phyloP scores from a whole-genome alignment of 441 rosid species.

The Pelargonium fulgidum region DNA sequence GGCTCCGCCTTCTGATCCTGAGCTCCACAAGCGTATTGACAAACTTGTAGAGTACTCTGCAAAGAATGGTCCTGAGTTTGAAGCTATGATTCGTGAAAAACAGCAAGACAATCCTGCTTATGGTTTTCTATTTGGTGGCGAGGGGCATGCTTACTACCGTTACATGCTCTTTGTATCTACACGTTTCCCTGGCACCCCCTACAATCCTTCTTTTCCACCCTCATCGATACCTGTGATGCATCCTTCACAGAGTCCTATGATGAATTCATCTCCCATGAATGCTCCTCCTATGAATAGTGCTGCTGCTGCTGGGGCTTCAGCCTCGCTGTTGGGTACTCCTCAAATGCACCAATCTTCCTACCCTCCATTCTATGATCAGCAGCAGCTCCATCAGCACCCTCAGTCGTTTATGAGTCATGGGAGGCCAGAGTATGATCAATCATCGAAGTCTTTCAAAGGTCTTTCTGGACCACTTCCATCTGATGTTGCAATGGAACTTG shows the following conservation, averaged over 20 bases:
- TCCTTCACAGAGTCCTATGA: slow-evolving; percentile 61
- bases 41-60: slow-evolving; percentile 84
- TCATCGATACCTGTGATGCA: slow-evolving; percentile 57
- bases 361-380: slow-evolving; percentile 71
- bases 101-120: slow-evolving; percentile 94
- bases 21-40: slow-evolving; percentile 87
- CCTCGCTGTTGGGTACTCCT: slow-evolving; percentile 44
- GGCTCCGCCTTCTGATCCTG: slow-evolving; percentile 83
- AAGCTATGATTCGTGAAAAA: slow-evolving; percentile 88
- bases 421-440: slow-evolving; percentile 72
- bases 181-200: slow-evolving; percentile 51
- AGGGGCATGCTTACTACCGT: slow-evolving; percentile 79
- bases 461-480: slow-evolving; percentile 79
- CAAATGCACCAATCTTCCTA: slow-evolving; percentile 71
- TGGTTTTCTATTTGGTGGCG: slow-evolving; percentile 84
- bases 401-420: slow-evolving; percentile 46
- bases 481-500: slow-evolving; percentile 80
- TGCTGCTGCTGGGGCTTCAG: slow-evolving; percentile 26
- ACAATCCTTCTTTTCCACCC: slow-evolving; percentile 50
- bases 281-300: slow-evolving; percentile 33
- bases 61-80: slow-evolving; percentile 95
- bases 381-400: slow-evolving; percentile 61
- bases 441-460: slow-evolving; percentile 61
- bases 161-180: slow-evolving; percentile 77
- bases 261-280: slow-evolving; percentile 41